Evolutionary conservation across 371 early-diverging fungal genomes (phyloP).

Genomic region (Chytridium lagenaria): DNA sequence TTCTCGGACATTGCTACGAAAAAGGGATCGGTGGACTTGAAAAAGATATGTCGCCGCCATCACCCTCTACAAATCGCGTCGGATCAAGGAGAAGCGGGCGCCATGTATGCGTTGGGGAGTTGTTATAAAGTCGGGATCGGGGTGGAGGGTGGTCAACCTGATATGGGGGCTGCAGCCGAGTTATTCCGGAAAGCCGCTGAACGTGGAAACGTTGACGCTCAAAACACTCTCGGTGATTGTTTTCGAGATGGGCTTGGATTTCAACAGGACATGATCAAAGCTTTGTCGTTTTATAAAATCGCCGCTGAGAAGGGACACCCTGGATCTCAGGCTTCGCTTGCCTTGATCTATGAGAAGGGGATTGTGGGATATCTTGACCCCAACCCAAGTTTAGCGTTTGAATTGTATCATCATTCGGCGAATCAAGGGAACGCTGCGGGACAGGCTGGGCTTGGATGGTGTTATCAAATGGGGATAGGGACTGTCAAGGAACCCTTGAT

Average conservation of each 20-base stretch:
- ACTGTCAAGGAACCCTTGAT: slow-evolving; percentile 25
- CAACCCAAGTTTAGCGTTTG: slow-evolving; percentile 1
- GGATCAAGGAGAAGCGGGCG: slow-evolving; percentile 13
- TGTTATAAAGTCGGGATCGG: neutral
- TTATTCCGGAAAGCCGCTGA: neutral
- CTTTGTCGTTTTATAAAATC: slow-evolving; percentile 37
- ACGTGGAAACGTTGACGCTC: slow-evolving; percentile 11
- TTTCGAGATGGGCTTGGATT: neutral
- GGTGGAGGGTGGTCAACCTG: neutral
- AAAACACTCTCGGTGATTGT: neutral
- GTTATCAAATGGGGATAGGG: slow-evolving; percentile 26
- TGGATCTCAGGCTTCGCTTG: slow-evolving; percentile 22
- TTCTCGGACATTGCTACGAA: slow-evolving; percentile 12
- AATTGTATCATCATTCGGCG: slow-evolving; percentile 10
- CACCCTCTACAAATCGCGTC: slow-evolving; percentile 1
- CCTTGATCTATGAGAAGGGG: slow-evolving; percentile 36
- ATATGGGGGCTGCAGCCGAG: neutral
- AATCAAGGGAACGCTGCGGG: slow-evolving; percentile 2
- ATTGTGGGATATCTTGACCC: neutral
- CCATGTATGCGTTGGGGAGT: neutral
- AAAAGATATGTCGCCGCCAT: neutral
- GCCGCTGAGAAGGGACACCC: slow-evolving; percentile 17
- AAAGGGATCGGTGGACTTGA: slow-evolving; percentile 4
- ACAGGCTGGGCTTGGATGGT: neutral
- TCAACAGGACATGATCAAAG: neutral